Evolutionary conservation across 202 grass and related monocot species (phyloP), one percentile per base, ranked within the genome.

Genomic region (Zizania palustris): DNA sequence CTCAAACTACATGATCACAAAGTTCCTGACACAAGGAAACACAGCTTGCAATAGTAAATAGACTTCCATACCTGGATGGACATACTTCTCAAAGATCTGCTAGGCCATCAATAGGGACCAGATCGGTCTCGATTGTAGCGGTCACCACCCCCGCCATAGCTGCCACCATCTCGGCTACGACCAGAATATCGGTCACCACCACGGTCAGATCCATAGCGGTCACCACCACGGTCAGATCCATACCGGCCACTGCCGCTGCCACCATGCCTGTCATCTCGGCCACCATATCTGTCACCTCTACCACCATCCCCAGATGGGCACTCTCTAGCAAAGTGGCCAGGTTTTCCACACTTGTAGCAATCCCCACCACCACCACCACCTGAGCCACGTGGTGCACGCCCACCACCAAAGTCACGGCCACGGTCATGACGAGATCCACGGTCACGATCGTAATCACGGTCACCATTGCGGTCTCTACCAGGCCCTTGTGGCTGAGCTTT

Each of bases 241-340:
- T 28, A 28, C 1, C 28, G 28, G 18, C 80, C 43, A 45, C 79
- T 70, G 7, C 82, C 64, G 42, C 93, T 70, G 4, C 85, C 85
- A 45, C 96, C 96, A 72, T 96, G 90, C 71, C 82, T 89, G 65
- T 96, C 92, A 81, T 92, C 92, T 65, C 87, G 86, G 14, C 80
- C 80, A 85, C 92, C 78, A 74, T 93, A 99, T 76, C 92, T 91
- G 74, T 99, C 96, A 21, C 96, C 96, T 82, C 88, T 88, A 53
- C 67, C 91, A 45, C 88, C 91, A 63, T 95, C 92, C 13, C 92
- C 89, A 80, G 90, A 90, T 60, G 92, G 96, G 69, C 96, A 99
- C 81, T 99, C 96, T 72, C 96, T 87, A 67, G 96, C 96, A 91
- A 99, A 96, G 85, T 99, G 92, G 6, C 96, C 96, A 66, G 96